Base-by-base conservation (phyloP, 768 basidiomycete genomes). In the Russula foetens region DNA sequence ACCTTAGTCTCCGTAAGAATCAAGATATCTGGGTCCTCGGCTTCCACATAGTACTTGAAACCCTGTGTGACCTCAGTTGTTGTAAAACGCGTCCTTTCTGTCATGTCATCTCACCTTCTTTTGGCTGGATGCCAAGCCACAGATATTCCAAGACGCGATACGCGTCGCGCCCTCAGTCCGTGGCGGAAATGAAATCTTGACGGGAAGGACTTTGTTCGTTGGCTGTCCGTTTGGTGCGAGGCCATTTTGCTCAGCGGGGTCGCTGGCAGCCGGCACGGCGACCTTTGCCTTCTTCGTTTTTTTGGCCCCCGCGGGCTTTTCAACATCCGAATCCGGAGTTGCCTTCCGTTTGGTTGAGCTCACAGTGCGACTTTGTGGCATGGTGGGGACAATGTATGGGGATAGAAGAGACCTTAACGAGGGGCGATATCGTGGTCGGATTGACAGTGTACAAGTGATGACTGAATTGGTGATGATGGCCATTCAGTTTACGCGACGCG, bases 1-100 rank as follows among this genome's bases (percentile, higher is more conserved):
- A 83, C 90, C 78, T 93, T 95, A 11, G 91, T 93, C 74, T 95
- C 92, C 0, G 89, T 91, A 45, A 95, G 74, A 17, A 94, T 79
- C 24, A 94, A 76, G 28, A 95, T 77, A 68, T 95, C 92, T 0
- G 92, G 83, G 68, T 93, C 85, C 67, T 95, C 92, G 1, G 90
- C 90, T 65, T 90, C 85, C 33, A 93, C 77, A 68, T 95, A 95
- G 67, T 75, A 69, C 66, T 84, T 85, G 74, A 95, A 92, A 0
- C 92, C 92, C 85, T 89, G 63, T 31, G 48, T 29, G 28, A 9
- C 0, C 33, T 31, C 17, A 58, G 38, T 24, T 29, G 24, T 38
- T 14, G 41, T 23, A 48, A 14, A n/a, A 52, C 63, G 12, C 58
- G 31, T 39, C 5, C 7, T 38, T 54, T 39, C 4, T 3, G 39